These are phyloP conservation scores for Dendrobium chrysotoxum DNA, from an alignment of 106 monocot genomes.

Conservation along the genomic window DNA sequence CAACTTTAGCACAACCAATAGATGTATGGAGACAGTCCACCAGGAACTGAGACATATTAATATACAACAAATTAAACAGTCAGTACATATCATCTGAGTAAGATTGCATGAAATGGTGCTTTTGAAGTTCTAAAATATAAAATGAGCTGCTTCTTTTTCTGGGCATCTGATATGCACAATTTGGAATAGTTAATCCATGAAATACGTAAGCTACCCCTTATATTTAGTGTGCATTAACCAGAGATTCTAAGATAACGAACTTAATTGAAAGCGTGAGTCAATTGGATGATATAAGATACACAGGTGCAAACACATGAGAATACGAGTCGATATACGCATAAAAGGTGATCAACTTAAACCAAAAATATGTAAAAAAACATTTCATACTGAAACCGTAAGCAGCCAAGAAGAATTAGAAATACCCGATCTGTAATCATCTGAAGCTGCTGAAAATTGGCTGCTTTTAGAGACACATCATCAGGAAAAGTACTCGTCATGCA, in stretches of 20 bases:
- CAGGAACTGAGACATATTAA: not conserved
- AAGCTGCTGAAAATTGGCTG: slow-evolving; percentile 47
- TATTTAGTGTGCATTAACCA: not conserved
- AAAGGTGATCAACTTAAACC: not conserved
- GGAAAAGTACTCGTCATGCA: slow-evolving; percentile 16
- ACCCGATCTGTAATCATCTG: slow-evolving; percentile 55
- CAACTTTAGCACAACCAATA: not conserved
- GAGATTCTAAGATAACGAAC: not conserved
- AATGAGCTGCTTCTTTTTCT: not conserved
- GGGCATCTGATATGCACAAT: not conserved
- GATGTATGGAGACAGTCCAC: not conserved
- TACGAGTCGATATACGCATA: not conserved
- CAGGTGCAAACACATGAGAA: not conserved
- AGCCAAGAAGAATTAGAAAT: slow-evolving; percentile 1
- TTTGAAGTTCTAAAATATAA: not conserved
- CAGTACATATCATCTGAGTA: not conserved
- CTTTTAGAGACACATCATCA: slow-evolving; percentile 26
- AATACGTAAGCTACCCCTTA: not conserved
- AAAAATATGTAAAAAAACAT: not conserved
- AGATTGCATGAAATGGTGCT: too few species aligned
- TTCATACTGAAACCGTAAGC: not conserved
- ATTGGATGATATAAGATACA: not conserved
- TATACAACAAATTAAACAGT: not conserved
- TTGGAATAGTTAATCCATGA: not conserved
- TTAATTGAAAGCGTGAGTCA: not conserved